Evolutionary conservation across 2,329 filamentous ascomycete species (phyloP).

Genomic region (Basipetospora sp.): DNA sequence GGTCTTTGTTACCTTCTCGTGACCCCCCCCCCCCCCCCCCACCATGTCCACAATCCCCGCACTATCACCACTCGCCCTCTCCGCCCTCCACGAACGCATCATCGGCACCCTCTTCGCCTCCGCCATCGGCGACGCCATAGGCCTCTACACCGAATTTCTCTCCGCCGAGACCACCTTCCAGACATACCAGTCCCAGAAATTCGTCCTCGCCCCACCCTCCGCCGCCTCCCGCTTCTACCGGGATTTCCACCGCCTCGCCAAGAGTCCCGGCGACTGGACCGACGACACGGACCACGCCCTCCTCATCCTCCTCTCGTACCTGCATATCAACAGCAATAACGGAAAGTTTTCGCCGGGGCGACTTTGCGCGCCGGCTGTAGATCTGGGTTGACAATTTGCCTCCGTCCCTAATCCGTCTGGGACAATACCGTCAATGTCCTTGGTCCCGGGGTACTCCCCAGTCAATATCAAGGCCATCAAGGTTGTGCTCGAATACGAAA

Average conservation of each 20-base stretch:
- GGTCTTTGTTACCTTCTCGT: too few species aligned
- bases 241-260: slow-evolving; percentile 30
- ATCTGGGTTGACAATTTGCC: slow-evolving; percentile 29
- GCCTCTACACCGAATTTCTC: slow-evolving; percentile 39
- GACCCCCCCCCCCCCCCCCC: background rate
- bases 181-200: slow-evolving; percentile 24
- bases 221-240: slow-evolving; percentile 25
- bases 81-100: slow-evolving; percentile 22
- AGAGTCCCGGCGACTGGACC: slow-evolving; percentile 31
- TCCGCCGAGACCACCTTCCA: slow-evolving; percentile 18
- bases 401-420: slow-evolving; percentile 13
- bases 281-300: slow-evolving; percentile 41
- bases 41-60: background rate
- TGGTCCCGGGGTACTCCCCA: slow-evolving; percentile 29
- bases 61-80: slow-evolving; percentile 1
- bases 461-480: slow-evolving; percentile 31
- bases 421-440: background rate
- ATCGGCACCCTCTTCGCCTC: slow-evolving; percentile 33
- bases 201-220: slow-evolving; percentile 23
- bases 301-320: slow-evolving; percentile 31
- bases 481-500: slow-evolving; percentile 23
- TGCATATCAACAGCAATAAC: slow-evolving; percentile 29
- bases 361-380: slow-evolving; percentile 29
- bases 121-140: slow-evolving; percentile 38
- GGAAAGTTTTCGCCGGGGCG: slow-evolving; percentile 22